These are phyloP conservation scores for Geotrichum histeridarum DNA, from an alignment of 1,139 yeast species.

Conservation along the genomic window DNA sequence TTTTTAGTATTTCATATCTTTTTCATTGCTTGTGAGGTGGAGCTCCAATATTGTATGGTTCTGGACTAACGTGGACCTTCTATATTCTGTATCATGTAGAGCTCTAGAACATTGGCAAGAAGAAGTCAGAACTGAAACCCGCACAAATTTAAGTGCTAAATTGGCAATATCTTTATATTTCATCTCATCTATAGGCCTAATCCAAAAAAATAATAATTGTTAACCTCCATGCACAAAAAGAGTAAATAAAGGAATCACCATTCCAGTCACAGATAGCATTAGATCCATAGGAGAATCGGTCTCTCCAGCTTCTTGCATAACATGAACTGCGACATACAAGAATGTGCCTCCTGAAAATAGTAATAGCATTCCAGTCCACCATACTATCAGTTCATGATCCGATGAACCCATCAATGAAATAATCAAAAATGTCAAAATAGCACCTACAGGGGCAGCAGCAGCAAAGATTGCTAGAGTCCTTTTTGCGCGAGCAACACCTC, in stretches of 20 bases:
- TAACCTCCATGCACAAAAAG: conserved; percentile 32
- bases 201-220: background rate
- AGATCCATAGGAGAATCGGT: conserved; percentile 22
- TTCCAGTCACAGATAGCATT: conserved; percentile 31
- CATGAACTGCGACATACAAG: conserved; percentile 63
- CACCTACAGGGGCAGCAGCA: conserved; percentile 49
- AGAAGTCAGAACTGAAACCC: no score
- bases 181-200: no score
- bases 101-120: no score
- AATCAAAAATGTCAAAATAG: conserved; percentile 45
- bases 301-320: conserved; percentile 38
- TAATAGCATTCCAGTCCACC: conserved; percentile 49
- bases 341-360: conserved; percentile 71
- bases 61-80: no score
- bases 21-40: no score
- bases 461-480: conserved; percentile 48
- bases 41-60: no score
- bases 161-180: no score
- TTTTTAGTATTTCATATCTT: no score
- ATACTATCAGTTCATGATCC: conserved; percentile 32
- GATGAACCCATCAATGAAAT: conserved; percentile 36
- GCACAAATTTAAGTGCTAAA: no score
- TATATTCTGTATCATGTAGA: no score
- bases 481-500: conserved; percentile 35
- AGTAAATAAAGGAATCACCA: conserved; percentile 36